Evolutionary conservation across 768 basidiomycete genomes (phyloP).

Genomic region (Collybia mongolica): DNA sequence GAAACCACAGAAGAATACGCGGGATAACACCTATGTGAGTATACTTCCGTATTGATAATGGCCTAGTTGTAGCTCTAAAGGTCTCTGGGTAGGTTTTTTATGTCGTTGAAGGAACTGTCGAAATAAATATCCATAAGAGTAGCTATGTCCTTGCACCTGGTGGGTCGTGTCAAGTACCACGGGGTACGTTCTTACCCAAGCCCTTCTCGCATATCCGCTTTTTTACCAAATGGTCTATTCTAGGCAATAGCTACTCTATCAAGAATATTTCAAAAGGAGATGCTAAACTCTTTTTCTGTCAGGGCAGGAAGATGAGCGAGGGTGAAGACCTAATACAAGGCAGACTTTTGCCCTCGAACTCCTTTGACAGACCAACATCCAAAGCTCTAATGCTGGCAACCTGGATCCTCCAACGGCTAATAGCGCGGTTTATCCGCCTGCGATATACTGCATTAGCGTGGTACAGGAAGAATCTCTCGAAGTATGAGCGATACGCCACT

Average conservation of each 20-base stretch:
- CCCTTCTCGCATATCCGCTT: constrained; percentile 2
- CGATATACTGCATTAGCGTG: constrained; percentile 10
- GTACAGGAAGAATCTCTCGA: constrained; percentile 15
- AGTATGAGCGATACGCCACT: constrained; percentile 14
- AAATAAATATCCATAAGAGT: constrained; percentile 79
- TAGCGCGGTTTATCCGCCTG: constrained; percentile 7
- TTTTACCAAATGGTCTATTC: neutral
- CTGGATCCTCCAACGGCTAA: constrained; percentile 17
- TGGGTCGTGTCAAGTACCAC: constrained; percentile 86
- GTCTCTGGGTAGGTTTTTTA: constrained; percentile 41
- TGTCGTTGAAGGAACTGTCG: constrained; percentile 86
- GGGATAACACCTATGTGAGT: constrained; percentile 91
- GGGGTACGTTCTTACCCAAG: constrained; percentile 51
- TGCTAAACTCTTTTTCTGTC: constrained; percentile 88
- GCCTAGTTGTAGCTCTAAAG: too few species aligned
- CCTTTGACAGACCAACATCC: constrained; percentile 12
- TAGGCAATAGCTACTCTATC: constrained; percentile 90
- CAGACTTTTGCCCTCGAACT: constrained; percentile 5
- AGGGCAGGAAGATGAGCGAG: constrained; percentile 52
- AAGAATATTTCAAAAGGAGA: constrained; percentile 82
- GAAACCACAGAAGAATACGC: constrained; percentile 86
- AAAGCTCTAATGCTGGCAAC: constrained; percentile 13
- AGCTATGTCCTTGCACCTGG: constrained; percentile 77
- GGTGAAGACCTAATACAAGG: neutral
- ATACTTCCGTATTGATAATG: too few species aligned